Base-by-base conservation (phyloP, 148 eudicot genomes). In the Vaccinium vitisidaea region DNA sequence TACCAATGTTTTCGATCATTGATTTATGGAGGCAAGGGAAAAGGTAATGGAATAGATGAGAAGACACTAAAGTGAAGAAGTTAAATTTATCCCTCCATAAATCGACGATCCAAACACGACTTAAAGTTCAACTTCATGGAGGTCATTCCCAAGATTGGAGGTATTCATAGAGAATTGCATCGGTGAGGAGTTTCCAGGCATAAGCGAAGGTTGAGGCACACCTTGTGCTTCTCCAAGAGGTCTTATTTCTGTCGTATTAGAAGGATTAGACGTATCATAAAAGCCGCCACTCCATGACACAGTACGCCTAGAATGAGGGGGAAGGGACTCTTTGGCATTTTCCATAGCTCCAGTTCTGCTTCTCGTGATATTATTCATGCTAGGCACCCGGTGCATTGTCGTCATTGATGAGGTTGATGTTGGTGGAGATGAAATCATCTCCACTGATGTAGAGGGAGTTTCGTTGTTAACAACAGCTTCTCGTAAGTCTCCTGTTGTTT, bases 91-190 rank as follows among this genome's bases (percentile, higher is more conserved):
- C 61, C 61, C 8, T 56, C 21, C 61, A 56, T 56, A 56, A 56
- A 56, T 56, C 61, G 8, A 56, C 61, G 1, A 56, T 56, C 61
- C 61, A 56, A 56, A 56, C 61, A 4, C 61, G 1, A 52, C 82
- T 89, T 83, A 95, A 52, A 92, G 92, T 80, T 93, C 90, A 23
- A 95, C 98, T 84, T 93, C 97, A 16, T 91, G 93, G 75, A 92
- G 92, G 61, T 95, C 94, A 23, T 91, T 93, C 63, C 90, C 90
- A 80, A 83, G 87, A 86, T 86, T 89, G 83, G 90, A 91, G 46
- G 88, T 85, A 70, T 82, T 88, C 43, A 70, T 83, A 63, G 88
- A 86, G 14, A 87, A 83, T 82, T 82, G 84, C 80, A 75, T 80
- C 69, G 80, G 2, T 73, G 53, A 67, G 89, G 82, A 65, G 86